phyloP scores from a whole-genome alignment of 106 monocot genomes.

The Narthecium ossifragum region DNA sequence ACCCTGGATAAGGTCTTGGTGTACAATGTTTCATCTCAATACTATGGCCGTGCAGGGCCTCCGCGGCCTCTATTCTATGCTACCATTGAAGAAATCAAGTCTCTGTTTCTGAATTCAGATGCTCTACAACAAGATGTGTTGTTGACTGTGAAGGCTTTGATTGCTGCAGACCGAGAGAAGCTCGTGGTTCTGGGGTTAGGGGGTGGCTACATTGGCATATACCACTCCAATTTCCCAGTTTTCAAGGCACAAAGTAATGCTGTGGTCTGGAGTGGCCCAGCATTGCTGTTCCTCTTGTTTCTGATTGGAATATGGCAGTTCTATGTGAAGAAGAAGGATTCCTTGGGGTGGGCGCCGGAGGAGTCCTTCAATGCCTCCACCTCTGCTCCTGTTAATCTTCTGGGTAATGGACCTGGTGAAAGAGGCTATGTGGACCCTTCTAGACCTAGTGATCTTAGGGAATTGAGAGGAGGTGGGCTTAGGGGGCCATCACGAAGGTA shows the following conservation, averaged over 20 bases:
- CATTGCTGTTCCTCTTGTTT: slow-evolving; percentile 70
- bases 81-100: slow-evolving; percentile 58
- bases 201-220: slow-evolving; percentile 64
- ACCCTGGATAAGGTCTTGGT: slow-evolving; percentile 53
- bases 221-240: slow-evolving; percentile 61
- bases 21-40: slow-evolving; percentile 82
- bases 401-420: slow-evolving; percentile 21
- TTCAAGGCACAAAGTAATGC: slow-evolving; percentile 57
- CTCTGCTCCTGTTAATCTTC: slow-evolving; percentile 13
- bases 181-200: slow-evolving; percentile 72
- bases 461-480: slow-evolving; percentile 36
- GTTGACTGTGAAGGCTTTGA: slow-evolving; percentile 31
- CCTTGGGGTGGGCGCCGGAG: slow-evolving; percentile 66
- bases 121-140: slow-evolving; percentile 8
- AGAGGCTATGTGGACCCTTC: slow-evolving; percentile 37
- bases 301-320: slow-evolving; percentile 80
- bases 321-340: slow-evolving; percentile 89
- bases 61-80: slow-evolving; percentile 66
- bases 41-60: slow-evolving; percentile 61
- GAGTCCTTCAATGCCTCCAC: slow-evolving; percentile 45
- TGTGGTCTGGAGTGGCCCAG: slow-evolving; percentile 82
- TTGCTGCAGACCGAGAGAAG: slow-evolving; percentile 73
- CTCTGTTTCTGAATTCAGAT: slow-evolving; percentile 32
- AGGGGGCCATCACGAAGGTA: slow-evolving; percentile 60
- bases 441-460: slow-evolving; percentile 34